phyloP scores from a whole-genome alignment of 1,139 yeast species.

The Kodamaea plutei region DNA sequence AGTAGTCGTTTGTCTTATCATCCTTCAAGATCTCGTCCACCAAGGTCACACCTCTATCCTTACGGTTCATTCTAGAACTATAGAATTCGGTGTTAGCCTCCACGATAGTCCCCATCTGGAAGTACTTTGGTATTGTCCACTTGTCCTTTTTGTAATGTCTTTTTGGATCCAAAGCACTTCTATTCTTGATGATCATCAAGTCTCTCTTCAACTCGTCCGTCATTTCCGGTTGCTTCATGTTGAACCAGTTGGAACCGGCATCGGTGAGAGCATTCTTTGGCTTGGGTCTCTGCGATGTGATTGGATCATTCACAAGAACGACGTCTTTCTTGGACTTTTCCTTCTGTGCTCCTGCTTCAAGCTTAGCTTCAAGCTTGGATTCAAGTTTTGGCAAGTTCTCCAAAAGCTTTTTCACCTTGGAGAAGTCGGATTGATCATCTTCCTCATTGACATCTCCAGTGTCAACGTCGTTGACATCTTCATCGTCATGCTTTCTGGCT shows the following conservation, averaged over 20 bases:
- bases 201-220: slow-evolving; percentile 76
- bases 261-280: slow-evolving; percentile 18
- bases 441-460: slow-evolving; percentile 8
- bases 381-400: slow-evolving; percentile 34
- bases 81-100: slow-evolving; percentile 80
- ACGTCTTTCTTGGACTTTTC: slow-evolving; percentile 17
- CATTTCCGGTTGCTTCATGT: slow-evolving; percentile 74
- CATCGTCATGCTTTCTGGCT: too few relatives aligned
- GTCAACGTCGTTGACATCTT: slow-evolving; percentile 5
- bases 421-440: slow-evolving; percentile 18
- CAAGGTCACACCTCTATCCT: slow-evolving; percentile 71
- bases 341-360: slow-evolving; percentile 12
- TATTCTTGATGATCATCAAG: slow-evolving; percentile 70
- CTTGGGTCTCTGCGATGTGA: slow-evolving; percentile 19
- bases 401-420: slow-evolving; percentile 27
- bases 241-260: slow-evolving; percentile 72
- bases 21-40: slow-evolving; percentile 82
- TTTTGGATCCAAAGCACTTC: slow-evolving; percentile 92
- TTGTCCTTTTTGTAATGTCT: slow-evolving; percentile 89
- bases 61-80: slow-evolving; percentile 64
- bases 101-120: slow-evolving; percentile 84
- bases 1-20: slow-evolving; percentile 65
- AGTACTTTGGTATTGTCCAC: slow-evolving; percentile 75
- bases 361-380: slow-evolving; percentile 24
- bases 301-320: slow-evolving; percentile 51